Percentiles rank a stretch among this genome's conserved stretches.
These are phyloP conservation scores for Corchorus capsularis DNA, from an alignment of 345 rosid genomes.

Conservation along the genomic window DNA sequence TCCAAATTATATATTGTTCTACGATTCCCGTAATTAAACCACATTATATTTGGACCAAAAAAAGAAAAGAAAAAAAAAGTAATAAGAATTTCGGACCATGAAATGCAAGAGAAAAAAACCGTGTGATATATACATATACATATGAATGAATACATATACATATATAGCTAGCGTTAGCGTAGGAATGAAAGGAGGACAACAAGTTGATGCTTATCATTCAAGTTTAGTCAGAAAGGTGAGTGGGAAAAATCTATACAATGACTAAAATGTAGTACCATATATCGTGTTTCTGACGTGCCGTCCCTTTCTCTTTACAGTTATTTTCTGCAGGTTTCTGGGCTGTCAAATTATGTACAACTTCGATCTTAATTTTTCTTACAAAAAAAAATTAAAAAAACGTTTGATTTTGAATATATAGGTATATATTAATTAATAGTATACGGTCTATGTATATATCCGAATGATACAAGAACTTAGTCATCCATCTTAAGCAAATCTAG, in stretches of 20 bases:
- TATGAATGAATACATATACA: no score
- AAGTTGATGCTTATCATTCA: no score
- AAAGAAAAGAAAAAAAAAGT: no score
- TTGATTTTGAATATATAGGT: background rate
- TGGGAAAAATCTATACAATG: background rate
- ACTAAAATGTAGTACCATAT: background rate
- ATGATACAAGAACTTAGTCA: constrained; percentile 6
- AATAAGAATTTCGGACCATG: no score
- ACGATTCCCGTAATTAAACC: background rate
- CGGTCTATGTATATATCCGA: background rate
- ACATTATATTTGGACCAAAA: no score
- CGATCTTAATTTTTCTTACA: background rate
- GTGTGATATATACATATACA: no score
- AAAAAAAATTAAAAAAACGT: no score
- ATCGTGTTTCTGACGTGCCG: constrained; percentile 19
- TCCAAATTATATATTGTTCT: background rate
- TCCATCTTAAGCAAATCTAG: constrained; percentile 9
- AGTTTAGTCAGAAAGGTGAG: background rate
- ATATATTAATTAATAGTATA: background rate
- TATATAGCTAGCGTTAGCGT: no score
- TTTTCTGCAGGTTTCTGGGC: background rate
- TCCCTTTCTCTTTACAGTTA: background rate
- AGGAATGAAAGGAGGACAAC: no score
- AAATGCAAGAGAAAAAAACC: no score
- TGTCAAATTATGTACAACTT: background rate